These are phyloP conservation scores for Helianthus tuberosus DNA, from an alignment of 129 eudicot genomes.

Conservation along the genomic window DNA sequence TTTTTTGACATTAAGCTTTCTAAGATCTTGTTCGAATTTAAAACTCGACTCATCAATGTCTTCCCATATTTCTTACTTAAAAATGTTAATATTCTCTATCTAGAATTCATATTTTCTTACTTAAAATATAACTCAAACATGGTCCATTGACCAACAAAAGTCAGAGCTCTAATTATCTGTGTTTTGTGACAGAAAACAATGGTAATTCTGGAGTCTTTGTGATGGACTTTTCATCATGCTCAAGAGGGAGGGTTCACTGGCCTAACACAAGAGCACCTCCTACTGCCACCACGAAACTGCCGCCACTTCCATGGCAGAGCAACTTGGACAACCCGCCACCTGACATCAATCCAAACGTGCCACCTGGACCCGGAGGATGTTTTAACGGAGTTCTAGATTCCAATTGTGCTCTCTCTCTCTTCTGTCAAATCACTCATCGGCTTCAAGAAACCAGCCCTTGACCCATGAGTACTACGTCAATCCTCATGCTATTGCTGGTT, in stretches of 20 bases:
- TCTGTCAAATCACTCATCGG: slow-evolving; percentile 95
- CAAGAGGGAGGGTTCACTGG: slow-evolving; percentile 52
- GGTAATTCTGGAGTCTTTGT: slow-evolving; percentile 67
- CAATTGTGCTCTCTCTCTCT: slow-evolving; percentile 99
- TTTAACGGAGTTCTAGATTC: slow-evolving; percentile 63
- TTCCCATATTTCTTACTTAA: neutral
- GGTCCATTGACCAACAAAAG: neutral
- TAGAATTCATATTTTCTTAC: neutral
- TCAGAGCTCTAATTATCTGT: neutral
- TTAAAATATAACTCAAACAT: neutral
- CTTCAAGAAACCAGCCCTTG: slow-evolving; percentile 56
- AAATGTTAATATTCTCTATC: neutral
- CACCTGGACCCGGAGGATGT: slow-evolving; percentile 69
- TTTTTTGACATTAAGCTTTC: neutral
- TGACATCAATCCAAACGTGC: slow-evolving; percentile 43
- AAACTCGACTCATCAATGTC: neutral
- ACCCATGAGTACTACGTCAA: slow-evolving; percentile 59
- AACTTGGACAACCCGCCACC: slow-evolving; percentile 53
- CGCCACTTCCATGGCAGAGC: slow-evolving; percentile 62
- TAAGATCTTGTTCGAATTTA: neutral
- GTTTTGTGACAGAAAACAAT: slow-evolving; percentile 43
- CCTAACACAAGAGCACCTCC: slow-evolving; percentile 40
- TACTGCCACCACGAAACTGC: slow-evolving; percentile 43
- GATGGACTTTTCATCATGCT: slow-evolving; percentile 74
- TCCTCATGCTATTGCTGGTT: slow-evolving; percentile 40